Evolutionary conservation across 2,329 filamentous ascomycete genomes (phyloP).

Genomic region (Nemania serpens): DNA sequence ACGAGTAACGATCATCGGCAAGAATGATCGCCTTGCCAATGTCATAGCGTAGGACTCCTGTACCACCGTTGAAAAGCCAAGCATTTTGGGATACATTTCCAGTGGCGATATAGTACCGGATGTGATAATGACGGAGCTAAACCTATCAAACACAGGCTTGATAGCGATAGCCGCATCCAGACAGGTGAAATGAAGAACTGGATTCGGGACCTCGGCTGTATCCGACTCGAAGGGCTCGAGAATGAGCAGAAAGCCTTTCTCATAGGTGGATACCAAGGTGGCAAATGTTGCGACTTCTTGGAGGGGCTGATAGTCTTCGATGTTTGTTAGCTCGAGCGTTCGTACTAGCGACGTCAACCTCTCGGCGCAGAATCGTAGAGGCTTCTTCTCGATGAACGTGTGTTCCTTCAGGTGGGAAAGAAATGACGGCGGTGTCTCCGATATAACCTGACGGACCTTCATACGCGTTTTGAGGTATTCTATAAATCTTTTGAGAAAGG

Average conservation of each 20-base stretch:
- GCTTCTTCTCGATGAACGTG: conserved; percentile 97
- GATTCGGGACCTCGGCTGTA: conserved; percentile 92
- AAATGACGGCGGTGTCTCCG: conserved; percentile 94
- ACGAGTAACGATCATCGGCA: conserved; percentile 96
- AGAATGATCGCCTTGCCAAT: conserved; percentile 87
- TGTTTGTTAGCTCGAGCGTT: conserved; percentile 93
- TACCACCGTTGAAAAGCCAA: conserved; percentile 88
- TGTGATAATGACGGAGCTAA: conserved; percentile 97
- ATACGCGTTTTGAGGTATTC: conserved; percentile 98
- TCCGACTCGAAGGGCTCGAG: conserved; percentile 98
- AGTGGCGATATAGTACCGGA: conserved; percentile 95
- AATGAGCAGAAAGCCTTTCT: conserved; percentile 93
- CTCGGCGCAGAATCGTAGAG: conserved; percentile 91
- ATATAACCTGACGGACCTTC: conserved; percentile 97
- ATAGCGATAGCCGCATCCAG: conserved; percentile 97
- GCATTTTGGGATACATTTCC: conserved; percentile 99
- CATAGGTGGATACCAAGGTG: conserved; percentile 93
- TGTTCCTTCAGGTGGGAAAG: conserved; percentile 90
- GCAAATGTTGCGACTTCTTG: conserved; percentile 98
- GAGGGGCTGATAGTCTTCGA: conserved; percentile 95
- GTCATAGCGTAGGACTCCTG: conserved; percentile 99
- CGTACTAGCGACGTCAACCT: conserved; percentile 91
- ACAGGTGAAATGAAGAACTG: conserved; percentile 95
- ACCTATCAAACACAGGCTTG: conserved; percentile 95
- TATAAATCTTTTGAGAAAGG: conserved; percentile 94